Evolutionary conservation across 345 rosid species (phyloP), one percentile per base, ranked within the genome.

Genomic region (Ailanthus altissimus): DNA sequence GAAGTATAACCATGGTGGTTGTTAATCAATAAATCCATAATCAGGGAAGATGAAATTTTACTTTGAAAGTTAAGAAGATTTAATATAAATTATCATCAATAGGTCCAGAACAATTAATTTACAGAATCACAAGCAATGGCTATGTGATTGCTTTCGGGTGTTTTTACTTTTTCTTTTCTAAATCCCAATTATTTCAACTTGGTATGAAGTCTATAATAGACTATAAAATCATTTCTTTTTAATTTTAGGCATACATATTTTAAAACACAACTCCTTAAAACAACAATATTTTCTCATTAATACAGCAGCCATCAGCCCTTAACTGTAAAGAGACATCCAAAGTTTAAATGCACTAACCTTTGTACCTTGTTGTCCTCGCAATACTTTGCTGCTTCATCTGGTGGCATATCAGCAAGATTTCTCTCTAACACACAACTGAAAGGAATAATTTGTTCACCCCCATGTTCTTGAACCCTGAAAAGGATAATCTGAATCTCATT

Each of bases 321-420:
- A 40, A 81, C 13, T 26, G 16, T 11, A 12, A 54, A 49, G 25
- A 57, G 9, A 42, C 18, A 60, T 43, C 59, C 4, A 6, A 15
- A 71, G 57, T 75, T 61, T 54, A 25, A 25, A 57, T 20, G 62
- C 69, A 88, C 94, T 70, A 82, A 96, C 99, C 99, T 93, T 88
- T 92, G 98, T 70, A 93, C 64, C 80, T 96, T 92, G 90, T 92
- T 93, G 86, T 96, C 99, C 90, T 91, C 97, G 2, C 98, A 96
- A 81, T 96, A 96, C 80, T 88, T 89, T 68, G 89, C 88, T 18
- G 89, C 92, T 83, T 93, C 97, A 61, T 89, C 90, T 65, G 90
- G 93, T 42, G 82, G 58, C 90, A 93, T 81, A 87, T 96, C 99
- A 73, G 93, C 88, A 50, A 96, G 90, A 79, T 74, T 91, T 83